A percentile compares a stretch with the other conserved stretches of the same genome.
These are phyloP conservation scores for Saccharomycopsis sp. DNA, from an alignment of 805 yeast species.

Conservation along the genomic window DNA sequence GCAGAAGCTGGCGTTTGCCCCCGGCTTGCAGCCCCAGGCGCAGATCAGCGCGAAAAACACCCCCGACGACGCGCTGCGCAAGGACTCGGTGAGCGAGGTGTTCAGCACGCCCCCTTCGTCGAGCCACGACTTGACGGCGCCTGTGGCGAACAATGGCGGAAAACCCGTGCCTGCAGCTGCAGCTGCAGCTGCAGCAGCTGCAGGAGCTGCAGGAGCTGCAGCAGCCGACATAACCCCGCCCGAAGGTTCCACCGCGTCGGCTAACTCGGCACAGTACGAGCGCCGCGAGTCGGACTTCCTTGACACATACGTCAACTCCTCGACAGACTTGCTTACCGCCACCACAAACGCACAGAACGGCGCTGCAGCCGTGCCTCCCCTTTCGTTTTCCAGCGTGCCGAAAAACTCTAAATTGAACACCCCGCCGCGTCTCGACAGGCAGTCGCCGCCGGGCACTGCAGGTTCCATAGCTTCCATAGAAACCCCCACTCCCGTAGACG, in stretches of 20 bases:
- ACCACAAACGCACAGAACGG: neutral
- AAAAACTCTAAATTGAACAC: neutral
- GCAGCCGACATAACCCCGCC: too few relatives aligned
- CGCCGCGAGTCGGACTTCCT: constrained; percentile 23
- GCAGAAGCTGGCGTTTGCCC: neutral
- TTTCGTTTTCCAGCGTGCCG: neutral
- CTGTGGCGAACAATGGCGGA: constrained; percentile 9
- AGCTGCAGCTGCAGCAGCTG: constrained; percentile 10
- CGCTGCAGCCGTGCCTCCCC: neutral
- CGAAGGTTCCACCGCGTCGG: constrained; percentile 14
- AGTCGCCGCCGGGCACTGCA: neutral
- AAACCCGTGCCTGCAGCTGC: constrained; percentile 10
- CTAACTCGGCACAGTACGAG: constrained; percentile 22
- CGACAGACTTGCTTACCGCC: constrained; percentile 20
- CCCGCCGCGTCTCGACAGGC: neutral
- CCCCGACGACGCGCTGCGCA: constrained; percentile 1
- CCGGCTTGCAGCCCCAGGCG: neutral
- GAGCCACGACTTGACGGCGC: neutral
- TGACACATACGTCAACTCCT: constrained; percentile 24
- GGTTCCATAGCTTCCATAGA: neutral
- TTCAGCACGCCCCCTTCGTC: constrained; percentile 17
- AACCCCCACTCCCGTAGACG: neutral
- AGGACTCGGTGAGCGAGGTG: constrained; percentile 11
- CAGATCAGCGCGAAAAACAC: neutral
- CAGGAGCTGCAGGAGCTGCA: constrained; percentile 11